phyloP scores from a whole-genome alignment of 257 asterid species.

The Solanum peruvianum region DNA sequence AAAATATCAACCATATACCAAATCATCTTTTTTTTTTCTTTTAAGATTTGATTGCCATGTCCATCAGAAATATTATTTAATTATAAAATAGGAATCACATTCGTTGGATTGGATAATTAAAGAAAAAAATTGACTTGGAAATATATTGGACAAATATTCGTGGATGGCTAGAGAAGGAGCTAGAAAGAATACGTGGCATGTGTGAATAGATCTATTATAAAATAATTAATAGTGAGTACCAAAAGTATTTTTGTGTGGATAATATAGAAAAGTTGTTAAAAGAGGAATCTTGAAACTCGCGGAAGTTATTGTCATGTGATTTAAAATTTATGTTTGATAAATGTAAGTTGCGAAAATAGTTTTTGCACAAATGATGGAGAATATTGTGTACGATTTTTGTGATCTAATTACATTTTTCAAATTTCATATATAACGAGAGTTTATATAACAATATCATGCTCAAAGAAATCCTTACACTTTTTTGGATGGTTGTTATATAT shows the following conservation, averaged over 20 bases:
- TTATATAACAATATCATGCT: too few relatives aligned
- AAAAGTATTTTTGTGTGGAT: neutral
- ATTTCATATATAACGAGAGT: too few relatives aligned
- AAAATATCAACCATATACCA: neutral
- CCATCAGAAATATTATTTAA: neutral
- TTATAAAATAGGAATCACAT: neutral
- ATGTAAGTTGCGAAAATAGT: neutral
- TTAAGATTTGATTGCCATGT: too few relatives aligned
- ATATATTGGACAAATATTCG: neutral
- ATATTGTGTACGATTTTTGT: neutral
- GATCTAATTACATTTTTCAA: neutral
- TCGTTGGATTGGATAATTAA: neutral
- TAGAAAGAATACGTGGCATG: neutral
- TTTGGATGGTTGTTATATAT: neutral
- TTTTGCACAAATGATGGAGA: neutral
- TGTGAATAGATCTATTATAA: neutral
- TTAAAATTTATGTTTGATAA: neutral
- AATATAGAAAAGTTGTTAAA: neutral
- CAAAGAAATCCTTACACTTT: neutral
- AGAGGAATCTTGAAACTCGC: neutral
- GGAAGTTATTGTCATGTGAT: neutral
- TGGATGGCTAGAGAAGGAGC: neutral
- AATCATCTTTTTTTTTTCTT: neutral
- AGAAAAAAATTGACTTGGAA: neutral
- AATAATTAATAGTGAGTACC: neutral